phyloP scores from a whole-genome alignment of 2,329 filamentous ascomycete genomes.

The Botrytis deweyae region DNA sequence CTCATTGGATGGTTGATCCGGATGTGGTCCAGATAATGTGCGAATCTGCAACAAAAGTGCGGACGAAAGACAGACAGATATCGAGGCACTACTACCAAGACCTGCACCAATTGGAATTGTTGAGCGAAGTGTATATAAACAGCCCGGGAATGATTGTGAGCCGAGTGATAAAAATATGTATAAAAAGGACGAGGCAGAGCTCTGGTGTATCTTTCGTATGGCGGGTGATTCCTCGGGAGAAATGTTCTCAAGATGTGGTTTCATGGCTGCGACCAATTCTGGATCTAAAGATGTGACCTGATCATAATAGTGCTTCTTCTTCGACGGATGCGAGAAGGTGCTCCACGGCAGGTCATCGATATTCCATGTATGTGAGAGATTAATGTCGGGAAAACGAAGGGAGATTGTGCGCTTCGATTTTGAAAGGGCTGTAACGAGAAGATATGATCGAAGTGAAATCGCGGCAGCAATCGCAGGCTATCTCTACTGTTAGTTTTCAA shows the following conservation, averaged over 20 bases:
- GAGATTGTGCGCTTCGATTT: conserved; percentile 88
- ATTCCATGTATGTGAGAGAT: conserved; percentile 87
- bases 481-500: not conserved
- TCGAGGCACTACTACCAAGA: conserved; percentile 89
- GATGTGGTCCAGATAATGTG: conserved; percentile 84
- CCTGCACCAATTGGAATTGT: conserved; percentile 92
- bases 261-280: conserved; percentile 76
- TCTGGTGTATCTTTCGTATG: conserved; percentile 78
- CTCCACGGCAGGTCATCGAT: conserved; percentile 90
- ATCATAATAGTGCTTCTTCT: conserved; percentile 96
- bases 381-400: conserved; percentile 87
- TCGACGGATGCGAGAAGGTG: conserved; percentile 72
- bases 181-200: conserved; percentile 80
- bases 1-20: conserved; percentile 84
- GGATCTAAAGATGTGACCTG: conserved; percentile 79
- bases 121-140: conserved; percentile 86
- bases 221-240: conserved; percentile 66
- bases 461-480: conserved; percentile 90
- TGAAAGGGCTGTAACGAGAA: conserved; percentile 90
- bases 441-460: conserved; percentile 92
- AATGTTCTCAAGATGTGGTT: conserved; percentile 73
- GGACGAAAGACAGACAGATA: conserved; percentile 82
- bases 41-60: conserved; percentile 86
- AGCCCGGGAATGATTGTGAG: conserved; percentile 73
- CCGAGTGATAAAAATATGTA: conserved; percentile 91